Evolutionary conservation across 1,139 yeast genomes (phyloP), one percentile per base, ranked within the genome.

Genomic region (Citeromyces siamensis): DNA sequence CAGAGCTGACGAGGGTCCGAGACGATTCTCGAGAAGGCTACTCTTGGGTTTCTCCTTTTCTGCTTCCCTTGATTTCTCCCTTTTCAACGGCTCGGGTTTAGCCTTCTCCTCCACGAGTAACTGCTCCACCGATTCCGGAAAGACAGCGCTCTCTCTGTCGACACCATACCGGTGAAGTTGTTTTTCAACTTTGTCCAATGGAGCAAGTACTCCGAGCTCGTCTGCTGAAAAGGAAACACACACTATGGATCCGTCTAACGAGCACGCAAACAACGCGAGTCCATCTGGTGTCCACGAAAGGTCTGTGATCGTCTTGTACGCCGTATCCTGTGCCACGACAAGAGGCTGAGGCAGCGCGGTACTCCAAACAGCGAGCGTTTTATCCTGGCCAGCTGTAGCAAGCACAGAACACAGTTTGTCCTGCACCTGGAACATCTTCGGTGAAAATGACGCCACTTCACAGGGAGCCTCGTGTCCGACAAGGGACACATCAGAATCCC

Each of bases 381-480:
- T 68, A 54, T 81, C 93, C 53, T 81, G 93, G 6, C 93, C 93
- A 14, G 81, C 86, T 12, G 88, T 76, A 2, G 88, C 88, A 22
- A 81, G 58, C 1, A 80, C 66, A 0, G 85, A 74, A 18, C 69
- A 56, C 39, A 60, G 38, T 44, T 51, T 38, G 38, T 46, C 37
- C 39, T 47, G 50, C 3, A 45, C 46, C 33, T 46, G 49, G 18
- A 51, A 81, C 32, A 76, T 50, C 38, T 79, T 60, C 0, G 98
- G 98, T 17, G 90, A 82, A 54, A 93, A 93, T 1, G 82, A 62
- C 34, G 90, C 88, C 3, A 88, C 97, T 55, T 93, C 98, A 46
- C 95, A 84, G 0, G 99, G 97, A 1, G 94, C 86, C 46, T 88
- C 95, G 52, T 90, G 98, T 1, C 98, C 99, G 35, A 93, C 82